Evolutionary conservation across 1,139 yeast genomes (phyloP), one percentile per base, ranked within the genome.

Genomic region (Meyerozyma guilliermondii): DNA sequence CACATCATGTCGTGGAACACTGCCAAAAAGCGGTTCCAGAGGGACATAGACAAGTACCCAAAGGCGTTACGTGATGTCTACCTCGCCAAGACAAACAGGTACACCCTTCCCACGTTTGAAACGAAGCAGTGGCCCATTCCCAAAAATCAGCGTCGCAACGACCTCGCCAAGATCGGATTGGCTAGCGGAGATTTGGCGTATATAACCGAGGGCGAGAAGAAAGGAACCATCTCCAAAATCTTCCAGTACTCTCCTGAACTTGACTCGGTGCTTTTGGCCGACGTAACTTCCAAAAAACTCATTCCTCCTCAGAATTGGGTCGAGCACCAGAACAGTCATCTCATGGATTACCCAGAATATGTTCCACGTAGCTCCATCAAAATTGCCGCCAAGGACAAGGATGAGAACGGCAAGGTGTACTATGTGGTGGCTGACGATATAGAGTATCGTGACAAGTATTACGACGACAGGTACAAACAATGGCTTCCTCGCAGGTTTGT

Each of bases 401-500:
- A 81, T 41, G 74, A 67, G 29, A 68, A 74, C 29, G 89, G 89
- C 2, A 80, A 73, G 47, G 77, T 85, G 23, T 57, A 61, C 41
- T 70, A 68, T 47, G 86, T 88, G 23, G 96, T 91, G 4, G 88
- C 95, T 16, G 87, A 87, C 51, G 80, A 82, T 35, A 60, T 91
- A 24, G 80, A 72, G 28, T 80, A 81, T 57, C 76, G 75, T 43
- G 95, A 80, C 11, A 65, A 69, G 43, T 83, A 85, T 59, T 91
- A 77, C 62, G 96, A 89, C 59, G 80, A 78, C 40, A 80, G 85
- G 52, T 82, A 84, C 62, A 83, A 82, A 60, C 72, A 74, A 56
- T 78, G 85, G 74, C 68, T 88, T 68, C 95, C 95, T 18, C 77
- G 77, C 49, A 79, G 98, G 65, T 78, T 80, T 50, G 88, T 91